These are phyloP conservation scores for Trametes cubensis DNA, from an alignment of 768 basidiomycete species.

Conservation along the genomic window DNA sequence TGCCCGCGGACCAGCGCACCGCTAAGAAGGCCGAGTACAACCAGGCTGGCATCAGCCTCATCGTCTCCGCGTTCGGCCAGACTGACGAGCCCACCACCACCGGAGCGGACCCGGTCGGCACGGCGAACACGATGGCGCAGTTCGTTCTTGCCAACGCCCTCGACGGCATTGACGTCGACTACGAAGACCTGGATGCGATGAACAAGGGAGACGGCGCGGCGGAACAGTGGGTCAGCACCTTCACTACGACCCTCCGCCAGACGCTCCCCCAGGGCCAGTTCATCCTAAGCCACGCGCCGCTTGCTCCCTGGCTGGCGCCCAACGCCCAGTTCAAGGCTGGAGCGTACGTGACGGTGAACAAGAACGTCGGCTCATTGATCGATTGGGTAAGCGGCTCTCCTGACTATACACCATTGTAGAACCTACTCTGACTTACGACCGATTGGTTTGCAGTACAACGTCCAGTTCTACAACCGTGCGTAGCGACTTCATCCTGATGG, in stretches of 20 bases:
- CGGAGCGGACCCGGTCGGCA: slow-evolving; percentile 34
- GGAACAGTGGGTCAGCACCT: slow-evolving; percentile 28
- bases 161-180: slow-evolving; percentile 31
- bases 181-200: slow-evolving; percentile 29
- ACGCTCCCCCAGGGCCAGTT: slow-evolving; percentile 33
- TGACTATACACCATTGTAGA: neutral
- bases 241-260: slow-evolving; percentile 28
- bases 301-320: slow-evolving; percentile 26
- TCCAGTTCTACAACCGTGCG: slow-evolving; percentile 26
- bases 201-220: slow-evolving; percentile 25
- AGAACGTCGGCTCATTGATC: slow-evolving; percentile 53
- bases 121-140: slow-evolving; percentile 38
- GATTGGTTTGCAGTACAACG: slow-evolving; percentile 4
- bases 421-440: neutral
- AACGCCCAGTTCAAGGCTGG: slow-evolving; percentile 39
- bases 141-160: slow-evolving; percentile 36
- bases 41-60: slow-evolving; percentile 28
- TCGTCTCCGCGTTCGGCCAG: slow-evolving; percentile 29
- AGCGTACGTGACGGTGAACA: slow-evolving; percentile 57
- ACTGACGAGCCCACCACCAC: slow-evolving; percentile 36
- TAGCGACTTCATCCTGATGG: neutral
- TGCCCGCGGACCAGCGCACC: slow-evolving; percentile 15
- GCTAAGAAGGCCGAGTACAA: slow-evolving; percentile 28
- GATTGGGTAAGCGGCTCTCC: slow-evolving; percentile 46
- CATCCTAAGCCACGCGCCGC: slow-evolving; percentile 38